These are phyloP conservation scores for Casuarina glauca DNA, from an alignment of 306 rosid genomes.

Conservation along the genomic window DNA sequence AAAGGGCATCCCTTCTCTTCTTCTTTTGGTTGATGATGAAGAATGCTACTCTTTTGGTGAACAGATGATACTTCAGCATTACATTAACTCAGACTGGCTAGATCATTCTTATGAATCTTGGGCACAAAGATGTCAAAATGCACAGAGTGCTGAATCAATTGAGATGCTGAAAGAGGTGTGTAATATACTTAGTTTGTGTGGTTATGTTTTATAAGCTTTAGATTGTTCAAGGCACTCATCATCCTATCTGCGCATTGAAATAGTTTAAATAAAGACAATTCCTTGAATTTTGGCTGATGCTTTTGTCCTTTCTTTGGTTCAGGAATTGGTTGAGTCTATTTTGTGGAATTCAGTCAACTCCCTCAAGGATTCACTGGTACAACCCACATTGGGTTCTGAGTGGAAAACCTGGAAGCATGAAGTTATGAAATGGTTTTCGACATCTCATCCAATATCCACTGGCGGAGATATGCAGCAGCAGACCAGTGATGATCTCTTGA, in stretches of 20 bases:
- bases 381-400: conserved; percentile 73
- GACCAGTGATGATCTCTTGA: conserved; percentile 47
- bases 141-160: conserved; percentile 70
- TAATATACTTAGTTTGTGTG: conserved; percentile 30
- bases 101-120: conserved; percentile 64
- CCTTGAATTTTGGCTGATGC: conserved; percentile 29
- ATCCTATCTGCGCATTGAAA: background rate
- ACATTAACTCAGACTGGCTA: conserved; percentile 73
- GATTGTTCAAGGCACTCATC: conserved; percentile 11
- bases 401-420: conserved; percentile 99
- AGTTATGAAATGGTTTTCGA: conserved; percentile 79
- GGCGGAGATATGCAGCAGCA: conserved; percentile 50
- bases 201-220: conserved; percentile 17
- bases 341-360: conserved; percentile 76
- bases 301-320: conserved; percentile 34
- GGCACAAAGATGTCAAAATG: conserved; percentile 70
- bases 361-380: conserved; percentile 56
- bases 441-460: conserved; percentile 50
- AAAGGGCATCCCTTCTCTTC: conserved; percentile 1
- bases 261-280: background rate
- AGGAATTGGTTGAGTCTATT: conserved; percentile 87
- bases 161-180: conserved; percentile 93
- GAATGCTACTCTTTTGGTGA: conserved; percentile 23
- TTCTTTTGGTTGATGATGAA: conserved; percentile 25
- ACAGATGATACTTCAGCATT: conserved; percentile 72